Percentiles rank a stretch among this genome's conserved stretches.
Evolutionary conservation across 345 rosid genomes (phyloP).

Genomic region (Ceriops zippeliana): DNA sequence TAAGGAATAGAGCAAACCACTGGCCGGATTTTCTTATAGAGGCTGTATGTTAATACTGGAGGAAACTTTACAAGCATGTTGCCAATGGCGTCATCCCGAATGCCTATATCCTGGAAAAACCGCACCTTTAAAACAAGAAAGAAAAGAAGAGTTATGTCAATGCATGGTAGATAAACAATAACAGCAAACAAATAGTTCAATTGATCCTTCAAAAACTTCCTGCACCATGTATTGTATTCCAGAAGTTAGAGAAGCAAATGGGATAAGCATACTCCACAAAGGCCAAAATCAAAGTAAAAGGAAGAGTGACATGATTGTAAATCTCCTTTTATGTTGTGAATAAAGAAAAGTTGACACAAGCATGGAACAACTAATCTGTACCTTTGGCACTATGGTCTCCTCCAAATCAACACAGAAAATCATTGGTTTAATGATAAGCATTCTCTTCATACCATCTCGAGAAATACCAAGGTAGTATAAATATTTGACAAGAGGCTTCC

Average conservation of each 20-base stretch:
- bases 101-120: constrained; percentile 78
- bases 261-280: too few species aligned
- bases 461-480: constrained; percentile 82
- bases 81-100: constrained; percentile 74
- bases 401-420: constrained; percentile 75
- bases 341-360: constrained; percentile 3
- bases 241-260: too few species aligned
- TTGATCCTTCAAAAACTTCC: not conserved
- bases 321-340: too few species aligned
- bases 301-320: too few species aligned
- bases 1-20: constrained; percentile 57
- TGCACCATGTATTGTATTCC: too few species aligned
- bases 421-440: constrained; percentile 76
- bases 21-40: constrained; percentile 81
- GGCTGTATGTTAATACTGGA: constrained; percentile 65
- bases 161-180: constrained; percentile 6
- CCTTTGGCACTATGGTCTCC: constrained; percentile 69
- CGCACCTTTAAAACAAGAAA: constrained; percentile 45
- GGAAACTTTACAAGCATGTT: constrained; percentile 94
- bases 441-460: constrained; percentile 85
- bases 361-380: constrained; percentile 13
- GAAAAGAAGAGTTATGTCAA: constrained; percentile 24
- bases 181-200: not conserved
- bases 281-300: too few species aligned
- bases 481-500: constrained; percentile 88